Evolutionary conservation across 2,329 filamentous ascomycete species (phyloP), one percentile per base, ranked within the genome.

Genomic region (Scedosporium minutisporum): DNA sequence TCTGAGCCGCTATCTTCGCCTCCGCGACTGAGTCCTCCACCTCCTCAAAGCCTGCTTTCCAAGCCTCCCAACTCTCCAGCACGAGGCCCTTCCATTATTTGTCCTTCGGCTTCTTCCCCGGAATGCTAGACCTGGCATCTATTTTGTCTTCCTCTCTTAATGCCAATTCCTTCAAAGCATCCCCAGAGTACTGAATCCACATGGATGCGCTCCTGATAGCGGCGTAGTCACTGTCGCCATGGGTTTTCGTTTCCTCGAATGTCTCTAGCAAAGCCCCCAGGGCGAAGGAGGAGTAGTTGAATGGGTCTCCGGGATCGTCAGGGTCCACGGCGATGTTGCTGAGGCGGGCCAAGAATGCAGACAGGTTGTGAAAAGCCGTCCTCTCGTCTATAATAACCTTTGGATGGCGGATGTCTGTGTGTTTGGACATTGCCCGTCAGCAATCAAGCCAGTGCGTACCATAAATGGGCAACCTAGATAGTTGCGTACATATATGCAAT

Each of bases 201-300:
- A 61, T 16, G 4, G 60, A 48, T 3, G 60, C 60, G 16, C 41
- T 61, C 42, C 46, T 33, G 21, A 61, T 42, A 14, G 60, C 60
- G 7, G 60, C 14, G 6, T 33, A 48, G 46, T 16, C 10, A 16
- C 27, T 12, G 18, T 18, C 6, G 16, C 21, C 33, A 12, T 38
- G 16, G 16, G 65, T 46, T 3, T 63, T 60, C 5, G 61, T 53
- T 44, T 66, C 65, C 58, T 73, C 71, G 18, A 72, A 68, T 2
- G 69, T 70, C 1, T 61, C 61, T n/a, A 71, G 65, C 59, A 72
- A 51, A 2, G 65, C 63, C 71, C 71, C 72, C 10, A 73, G 64
- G 6, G 64, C 70, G 33, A 65, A 71, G 23, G 69, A 51, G 7
- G 71, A 68, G 64, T 67, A 70, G 60, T 72, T 68, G 18, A 70